These are phyloP conservation scores for Dalechampia spathulata DNA, from an alignment of 441 rosid species.

Conservation along the genomic window DNA sequence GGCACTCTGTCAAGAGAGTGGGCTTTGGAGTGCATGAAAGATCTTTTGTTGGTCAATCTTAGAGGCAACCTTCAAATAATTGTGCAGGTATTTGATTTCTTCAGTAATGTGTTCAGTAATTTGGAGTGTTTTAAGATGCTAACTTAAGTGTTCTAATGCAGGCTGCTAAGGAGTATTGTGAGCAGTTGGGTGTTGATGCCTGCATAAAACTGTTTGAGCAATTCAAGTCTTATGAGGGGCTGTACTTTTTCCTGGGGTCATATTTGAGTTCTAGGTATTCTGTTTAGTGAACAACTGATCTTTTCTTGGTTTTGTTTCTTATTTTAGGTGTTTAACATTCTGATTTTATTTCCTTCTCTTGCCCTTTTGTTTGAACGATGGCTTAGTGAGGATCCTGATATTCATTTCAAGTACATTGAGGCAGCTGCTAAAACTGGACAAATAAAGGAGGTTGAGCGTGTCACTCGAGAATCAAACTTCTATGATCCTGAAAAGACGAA, in stretches of 20 bases:
- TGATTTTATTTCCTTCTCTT: constrained; percentile 3
- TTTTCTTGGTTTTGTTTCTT: too few species aligned
- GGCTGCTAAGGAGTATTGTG: constrained; percentile 96
- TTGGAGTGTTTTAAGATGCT: constrained; percentile 4
- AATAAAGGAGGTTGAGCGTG: constrained; percentile 98
- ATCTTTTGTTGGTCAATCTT: constrained; percentile 79
- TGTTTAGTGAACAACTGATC: background rate
- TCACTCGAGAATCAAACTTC: constrained; percentile 89
- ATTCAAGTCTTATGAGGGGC: constrained; percentile 95
- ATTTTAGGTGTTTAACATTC: background rate
- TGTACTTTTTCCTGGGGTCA: constrained; percentile 94
- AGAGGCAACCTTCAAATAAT: constrained; percentile 98
- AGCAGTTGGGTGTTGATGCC: constrained; percentile 89
- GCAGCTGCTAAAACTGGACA: constrained; percentile 98
- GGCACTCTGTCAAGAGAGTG: constrained; percentile 97
- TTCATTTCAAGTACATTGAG: constrained; percentile 94
- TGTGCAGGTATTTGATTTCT: constrained; percentile 59
- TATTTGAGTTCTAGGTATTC: constrained; percentile 89
- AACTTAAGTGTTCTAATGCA: constrained; percentile 25
- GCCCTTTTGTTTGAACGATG: background rate
- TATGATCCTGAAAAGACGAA: constrained; percentile 95
- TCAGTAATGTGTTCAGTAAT: constrained; percentile 11
- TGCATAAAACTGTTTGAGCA: constrained; percentile 97
- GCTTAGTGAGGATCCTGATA: constrained; percentile 91
- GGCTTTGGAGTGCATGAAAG: constrained; percentile 99